Evolutionary conservation across 2,329 filamentous ascomycete species (phyloP), one percentile per base, ranked within the genome.

Genomic region (Beauveria asiatica): DNA sequence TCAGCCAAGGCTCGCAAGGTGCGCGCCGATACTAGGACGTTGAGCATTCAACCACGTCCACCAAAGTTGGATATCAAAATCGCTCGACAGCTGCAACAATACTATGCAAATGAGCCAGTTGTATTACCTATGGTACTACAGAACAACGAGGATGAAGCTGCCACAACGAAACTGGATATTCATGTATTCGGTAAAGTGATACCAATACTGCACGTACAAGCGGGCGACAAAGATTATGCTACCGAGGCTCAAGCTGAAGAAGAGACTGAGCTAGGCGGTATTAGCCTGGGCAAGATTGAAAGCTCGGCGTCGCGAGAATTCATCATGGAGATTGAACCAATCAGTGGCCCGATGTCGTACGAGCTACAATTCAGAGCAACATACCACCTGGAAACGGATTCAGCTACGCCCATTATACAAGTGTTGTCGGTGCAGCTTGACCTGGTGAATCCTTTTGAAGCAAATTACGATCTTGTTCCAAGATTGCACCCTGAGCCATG

Each of bases 391-490:
- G 78, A 86, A 3, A 89, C 89, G 6, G 92, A 97, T 69, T 78
- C 85, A 0, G 87, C 89, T 55, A 96, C 92, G 1, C 86, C 88
- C 1, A 88, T 97, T 44, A 84, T 86, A 42, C 93, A 95, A 72
- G 83, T 82, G 2, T 75, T 88, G 23, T 80, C 84, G 1, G 80
- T 89, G 44, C 85, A 87, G 57, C 72, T 97, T 5, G 82, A 85
- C 42, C 82, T 97, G 59, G 84, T 90, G 58, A 87, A 85, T 54
- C 91, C 93, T 0, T 97, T 99, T 67, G 92, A 96, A 74, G 90
- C 92, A 17, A 94, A 89, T 68, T 97, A 96, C 71, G 90, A 95
- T 63, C 84, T 97, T 63, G 80, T 87, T 13, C 92, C 94, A 11
- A 83, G 88, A 10, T 78, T 96, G 3, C 88, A 97, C 71, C 73